Conservation (phyloP, 768 basidiomycete species). For the Lyophyllum shimeji region DNA sequence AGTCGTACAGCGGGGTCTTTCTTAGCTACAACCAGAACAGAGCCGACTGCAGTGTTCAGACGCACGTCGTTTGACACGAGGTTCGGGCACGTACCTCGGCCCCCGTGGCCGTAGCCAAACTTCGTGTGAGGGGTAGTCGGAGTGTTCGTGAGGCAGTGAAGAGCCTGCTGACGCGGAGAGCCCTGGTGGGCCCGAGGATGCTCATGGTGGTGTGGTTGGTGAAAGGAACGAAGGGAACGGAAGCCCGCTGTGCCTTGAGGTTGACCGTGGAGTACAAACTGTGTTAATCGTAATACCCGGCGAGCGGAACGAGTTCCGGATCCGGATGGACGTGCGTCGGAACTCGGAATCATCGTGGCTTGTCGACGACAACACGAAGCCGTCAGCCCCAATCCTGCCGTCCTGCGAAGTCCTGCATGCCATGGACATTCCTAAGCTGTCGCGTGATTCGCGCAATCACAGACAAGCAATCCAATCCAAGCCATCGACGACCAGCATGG, state of each 20-base stretch:
- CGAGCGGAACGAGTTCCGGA: too few species aligned
- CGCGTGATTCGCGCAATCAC: too few species aligned
- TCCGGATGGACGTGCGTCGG: too few species aligned
- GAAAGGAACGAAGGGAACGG: background rate
- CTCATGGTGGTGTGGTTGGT: conserved; percentile 5
- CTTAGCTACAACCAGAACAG: conserved; percentile 35
- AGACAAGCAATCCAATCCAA: too few species aligned
- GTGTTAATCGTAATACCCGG: too few species aligned
- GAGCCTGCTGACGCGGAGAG: conserved; percentile 8
- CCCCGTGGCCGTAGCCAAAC: conserved; percentile 10
- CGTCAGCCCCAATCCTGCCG: too few species aligned
- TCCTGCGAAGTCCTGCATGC: too few species aligned
- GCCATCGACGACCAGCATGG: too few species aligned
- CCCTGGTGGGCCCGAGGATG: conserved; percentile 2
- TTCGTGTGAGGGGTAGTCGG: conserved; percentile 1
- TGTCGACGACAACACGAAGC: too few species aligned
- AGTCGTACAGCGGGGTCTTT: conserved; percentile 84
- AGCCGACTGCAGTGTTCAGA: background rate
- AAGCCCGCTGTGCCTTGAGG: background rate
- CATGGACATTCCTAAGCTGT: too few species aligned
- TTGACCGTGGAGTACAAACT: too few species aligned
- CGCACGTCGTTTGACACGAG: background rate
- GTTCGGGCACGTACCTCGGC: conserved; percentile 12
- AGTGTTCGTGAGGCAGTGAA: conserved; percentile 1
- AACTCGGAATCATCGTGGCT: too few species aligned